A percentile compares a stretch with the other conserved stretches of the same genome.
Conservation (phyloP, 2,329 filamentous ascomycete species). For the Podosphaera xanthii region DNA sequence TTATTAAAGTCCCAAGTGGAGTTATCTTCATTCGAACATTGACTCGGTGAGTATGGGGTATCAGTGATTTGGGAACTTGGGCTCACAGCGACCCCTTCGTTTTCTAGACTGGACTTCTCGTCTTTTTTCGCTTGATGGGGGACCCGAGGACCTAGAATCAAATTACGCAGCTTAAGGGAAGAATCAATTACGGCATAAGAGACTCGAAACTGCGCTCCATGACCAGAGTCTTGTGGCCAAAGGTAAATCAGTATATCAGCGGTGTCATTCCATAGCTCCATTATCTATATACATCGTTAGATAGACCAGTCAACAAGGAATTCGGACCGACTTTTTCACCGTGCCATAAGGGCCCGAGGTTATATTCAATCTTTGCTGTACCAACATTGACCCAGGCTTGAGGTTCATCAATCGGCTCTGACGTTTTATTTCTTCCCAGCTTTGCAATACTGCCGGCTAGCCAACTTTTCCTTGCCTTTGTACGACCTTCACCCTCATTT, state of each 20-base stretch:
- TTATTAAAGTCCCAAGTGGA: conserved; percentile 9
- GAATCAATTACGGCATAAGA: conserved; percentile 28
- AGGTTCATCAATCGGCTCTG: background rate
- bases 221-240: conserved; percentile 25
- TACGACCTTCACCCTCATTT: conserved; percentile 2
- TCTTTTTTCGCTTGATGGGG: conserved; percentile 14
- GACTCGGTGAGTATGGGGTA: conserved; percentile 16
- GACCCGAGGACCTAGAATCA: conserved; percentile 4
- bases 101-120: conserved; percentile 20
- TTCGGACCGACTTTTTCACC: conserved; percentile 27
- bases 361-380: conserved; percentile 31
- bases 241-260: conserved; percentile 35
- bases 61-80: conserved; percentile 15
- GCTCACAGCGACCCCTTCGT: conserved; percentile 24
- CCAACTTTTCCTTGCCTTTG: conserved; percentile 7
- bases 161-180: conserved; percentile 18
- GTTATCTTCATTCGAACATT: conserved; percentile 3
- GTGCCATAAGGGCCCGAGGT: conserved; percentile 25
- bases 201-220: conserved; percentile 37
- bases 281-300: conserved; percentile 23
- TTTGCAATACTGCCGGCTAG: conserved; percentile 4
- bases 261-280: conserved; percentile 32
- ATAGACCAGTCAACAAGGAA: background rate
- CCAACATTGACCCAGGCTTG: conserved; percentile 31
- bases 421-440: conserved; percentile 4